A percentile compares a stretch with the other conserved stretches of the same genome.
Conservation (phyloP, 257 asterid genomes). For the Solanum sparsipilum region DNA sequence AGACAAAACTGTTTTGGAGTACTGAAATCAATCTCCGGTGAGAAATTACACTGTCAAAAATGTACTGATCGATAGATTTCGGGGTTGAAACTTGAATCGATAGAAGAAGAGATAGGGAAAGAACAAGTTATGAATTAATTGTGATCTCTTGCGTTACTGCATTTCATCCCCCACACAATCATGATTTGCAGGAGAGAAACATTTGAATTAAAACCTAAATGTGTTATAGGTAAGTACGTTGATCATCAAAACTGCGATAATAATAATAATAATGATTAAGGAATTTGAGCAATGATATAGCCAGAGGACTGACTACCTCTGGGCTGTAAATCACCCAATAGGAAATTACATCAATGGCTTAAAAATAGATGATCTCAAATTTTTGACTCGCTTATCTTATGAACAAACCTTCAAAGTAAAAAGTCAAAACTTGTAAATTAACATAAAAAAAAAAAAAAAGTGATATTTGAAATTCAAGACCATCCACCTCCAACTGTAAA, state of each 20-base stretch:
- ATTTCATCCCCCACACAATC: neutral
- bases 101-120: neutral
- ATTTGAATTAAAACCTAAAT: neutral
- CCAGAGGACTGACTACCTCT: neutral
- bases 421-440: neutral
- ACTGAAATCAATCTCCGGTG: neutral
- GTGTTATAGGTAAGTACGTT: neutral
- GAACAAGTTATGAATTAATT: neutral
- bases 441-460: neutral
- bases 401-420: neutral
- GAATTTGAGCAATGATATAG: neutral
- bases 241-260: neutral
- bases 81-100: neutral
- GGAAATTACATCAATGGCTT: neutral
- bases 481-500: neutral
- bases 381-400: neutral
- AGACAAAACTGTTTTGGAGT: neutral
- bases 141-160: neutral
- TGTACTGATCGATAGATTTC: neutral
- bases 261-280: neutral
- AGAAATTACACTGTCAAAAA: neutral
- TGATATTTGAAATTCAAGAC: neutral
- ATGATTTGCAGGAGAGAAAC: neutral
- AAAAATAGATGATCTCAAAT: neutral
- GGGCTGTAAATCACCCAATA: neutral